Evolutionary conservation across 371 early-diverging fungal species (phyloP), one percentile per base, ranked within the genome.

Genomic region (Lichtheimia hyalospora): DNA sequence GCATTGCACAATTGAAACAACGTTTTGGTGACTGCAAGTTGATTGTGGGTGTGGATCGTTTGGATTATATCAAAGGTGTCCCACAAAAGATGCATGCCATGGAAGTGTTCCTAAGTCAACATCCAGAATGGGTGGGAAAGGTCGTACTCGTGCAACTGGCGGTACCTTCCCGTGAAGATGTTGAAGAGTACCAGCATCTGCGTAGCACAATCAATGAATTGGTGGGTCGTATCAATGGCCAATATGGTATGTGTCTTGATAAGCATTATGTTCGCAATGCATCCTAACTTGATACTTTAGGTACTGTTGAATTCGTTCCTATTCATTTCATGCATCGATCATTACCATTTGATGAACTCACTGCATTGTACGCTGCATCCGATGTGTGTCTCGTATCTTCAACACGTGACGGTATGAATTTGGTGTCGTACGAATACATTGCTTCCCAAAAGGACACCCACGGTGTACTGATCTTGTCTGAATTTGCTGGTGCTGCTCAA

Each of bases 61-160:
- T 99, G 50, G 99, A 99, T 77, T 99, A 99, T 71, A 99, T 99
- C 81, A 99, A 99, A 79, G 99, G 99, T 52, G 99, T 99, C 21
- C 99, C 99, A 12, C 98, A 99, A 68, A 77, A 98, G 77, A 77
- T 99, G 62, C 91, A 93, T 67, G 99, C 97, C 5, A 89, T 97
- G 55, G 97, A 99, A 69, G 86, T 92, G 28, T 97, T 99, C 64
- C 75, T 99, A 49, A 79, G 84, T 40, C 80, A 89, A 54, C 88
- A 98, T 68, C 96, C 96, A 1, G 96, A 99, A 69, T 96, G 92
- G 86, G 84, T 90, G 23, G 97, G 95, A 21, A 95, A 95, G 63
- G 92, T 92, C 2, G 97, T 97, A 1, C 82, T 99, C 53, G 90
- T 98, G 16, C 99, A 99, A 70, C 92, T 99, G 6, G 97, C 98